A percentile compares a stretch with the other conserved stretches of the same genome.
These are phyloP conservation scores for Coniferiporia weirii DNA, from an alignment of 1,284 basidiomycete genomes.

Conservation along the genomic window DNA sequence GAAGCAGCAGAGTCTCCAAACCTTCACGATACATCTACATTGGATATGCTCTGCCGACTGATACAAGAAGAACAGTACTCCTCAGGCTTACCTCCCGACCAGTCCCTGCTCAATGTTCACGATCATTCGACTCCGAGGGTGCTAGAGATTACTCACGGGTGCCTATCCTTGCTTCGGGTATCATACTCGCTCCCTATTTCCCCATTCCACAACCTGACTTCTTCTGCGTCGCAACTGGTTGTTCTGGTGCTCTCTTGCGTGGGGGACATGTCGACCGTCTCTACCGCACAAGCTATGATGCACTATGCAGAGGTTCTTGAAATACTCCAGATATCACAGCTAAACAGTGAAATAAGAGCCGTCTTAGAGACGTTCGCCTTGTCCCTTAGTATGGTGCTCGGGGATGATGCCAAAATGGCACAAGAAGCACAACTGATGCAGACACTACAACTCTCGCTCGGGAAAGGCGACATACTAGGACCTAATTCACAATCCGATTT, in stretches of 20 bases:
- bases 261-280: conserved; percentile 52
- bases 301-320: conserved; percentile 50
- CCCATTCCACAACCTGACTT: conserved; percentile 53
- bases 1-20: conserved; percentile 38
- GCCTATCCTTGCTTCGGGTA: conserved; percentile 50
- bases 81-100: conserved; percentile 45
- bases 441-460: conserved; percentile 48
- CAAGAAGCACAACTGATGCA: conserved; percentile 66
- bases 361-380: conserved; percentile 56
- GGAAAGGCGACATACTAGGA: conserved; percentile 51
- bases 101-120: conserved; percentile 43
- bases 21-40: conserved; percentile 55
- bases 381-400: conserved; percentile 52
- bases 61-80: conserved; percentile 58
- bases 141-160: conserved; percentile 55
- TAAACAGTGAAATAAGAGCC: conserved; percentile 46
- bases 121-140: conserved; percentile 31
- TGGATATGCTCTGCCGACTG: conserved; percentile 62
- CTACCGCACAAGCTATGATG: conserved; percentile 51
- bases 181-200: conserved; percentile 54
- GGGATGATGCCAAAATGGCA: conserved; percentile 61
- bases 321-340: conserved; percentile 45
- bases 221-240: conserved; percentile 57
- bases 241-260: conserved; percentile 54
- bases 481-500: conserved; percentile 59